Base-by-base conservation (phyloP, 2,329 filamentous ascomycete species). In the Alternaria sp. region DNA sequence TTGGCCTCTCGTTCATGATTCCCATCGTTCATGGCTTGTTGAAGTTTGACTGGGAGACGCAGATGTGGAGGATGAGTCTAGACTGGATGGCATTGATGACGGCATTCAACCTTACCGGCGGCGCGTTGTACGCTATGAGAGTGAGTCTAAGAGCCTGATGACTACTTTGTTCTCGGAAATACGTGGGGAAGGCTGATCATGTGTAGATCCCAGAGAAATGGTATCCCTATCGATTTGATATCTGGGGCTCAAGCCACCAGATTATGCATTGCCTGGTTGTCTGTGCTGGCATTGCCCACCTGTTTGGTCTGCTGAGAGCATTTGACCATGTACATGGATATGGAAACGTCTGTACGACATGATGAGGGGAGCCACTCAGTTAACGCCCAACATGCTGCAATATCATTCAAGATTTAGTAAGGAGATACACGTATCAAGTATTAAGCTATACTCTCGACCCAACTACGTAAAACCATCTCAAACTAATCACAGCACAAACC, bases 401-500 rank as follows among this genome's bases (percentile, higher is more conserved):
- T 36, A 1, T 14, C 12, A 7, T 36, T 16, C 14, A 12, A 4
- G 11, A 11, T 7, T 0, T 16, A 34, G 1, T 36, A 36, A 24
- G 1, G 30, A 18, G 14, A 36, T 49, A 16, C 20, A 38, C 20
- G 34, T 36, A 24, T 49, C 30, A 20, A 36, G n/a, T 20, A 49
- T 38, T 49, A 49, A 20, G 14, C 20, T 38, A 26, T 49, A 24
- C 46, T 20, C 3, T 24, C 7, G 16, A 11, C 46, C 46, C 32
- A 36, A 12, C 20, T 36, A 38, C 20, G 20, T 49, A 49, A 32
- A 36, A 38, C 32, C 9, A 48, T 18, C 22, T 9, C 20, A 26
- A 38, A 36, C 14, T 18, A 12, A 43, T 64, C 67, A 78, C 48
- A 77, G 41, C 16, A 77, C 75, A 51, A 76, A 75, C 0, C 75